Conservation (phyloP, 352 stramenopile species). For the Pythium aristosporum region DNA sequence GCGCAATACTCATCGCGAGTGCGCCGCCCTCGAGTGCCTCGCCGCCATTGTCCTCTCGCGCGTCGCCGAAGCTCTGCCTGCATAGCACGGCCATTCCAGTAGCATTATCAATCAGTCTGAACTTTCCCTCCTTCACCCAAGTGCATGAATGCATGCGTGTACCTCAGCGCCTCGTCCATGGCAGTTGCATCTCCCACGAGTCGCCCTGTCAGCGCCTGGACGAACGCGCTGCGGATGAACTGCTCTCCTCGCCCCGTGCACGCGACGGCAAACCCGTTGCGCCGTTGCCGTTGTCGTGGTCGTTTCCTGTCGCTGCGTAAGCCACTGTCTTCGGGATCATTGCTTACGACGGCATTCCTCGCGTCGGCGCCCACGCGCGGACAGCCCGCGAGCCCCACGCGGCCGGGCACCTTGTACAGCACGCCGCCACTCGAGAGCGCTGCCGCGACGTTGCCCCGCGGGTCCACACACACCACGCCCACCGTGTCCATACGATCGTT, state of each 20-base stretch:
- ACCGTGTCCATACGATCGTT: constrained; percentile 54
- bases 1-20: constrained; percentile 30
- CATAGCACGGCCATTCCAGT: neutral
- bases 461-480: constrained; percentile 59
- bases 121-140: neutral
- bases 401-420: constrained; percentile 62
- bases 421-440: constrained; percentile 68
- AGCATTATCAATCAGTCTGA: neutral
- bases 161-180: constrained; percentile 9
- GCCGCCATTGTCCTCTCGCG: constrained; percentile 35
- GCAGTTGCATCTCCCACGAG: constrained; percentile 31
- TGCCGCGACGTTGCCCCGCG: constrained; percentile 47
- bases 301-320: neutral
- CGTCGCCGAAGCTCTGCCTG: constrained; percentile 29
- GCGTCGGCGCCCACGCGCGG: constrained; percentile 61
- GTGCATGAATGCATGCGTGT: neutral
- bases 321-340: neutral
- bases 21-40: constrained; percentile 53
- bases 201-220: constrained; percentile 30
- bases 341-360: constrained; percentile 30
- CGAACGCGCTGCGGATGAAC: constrained; percentile 52
- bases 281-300: neutral
- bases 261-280: constrained; percentile 49
- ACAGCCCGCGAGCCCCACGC: constrained; percentile 64
- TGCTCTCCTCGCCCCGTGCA: constrained; percentile 70